Evolutionary conservation across 73 alveolate species (phyloP).

Genomic region (Breviolum minutum): DNA sequence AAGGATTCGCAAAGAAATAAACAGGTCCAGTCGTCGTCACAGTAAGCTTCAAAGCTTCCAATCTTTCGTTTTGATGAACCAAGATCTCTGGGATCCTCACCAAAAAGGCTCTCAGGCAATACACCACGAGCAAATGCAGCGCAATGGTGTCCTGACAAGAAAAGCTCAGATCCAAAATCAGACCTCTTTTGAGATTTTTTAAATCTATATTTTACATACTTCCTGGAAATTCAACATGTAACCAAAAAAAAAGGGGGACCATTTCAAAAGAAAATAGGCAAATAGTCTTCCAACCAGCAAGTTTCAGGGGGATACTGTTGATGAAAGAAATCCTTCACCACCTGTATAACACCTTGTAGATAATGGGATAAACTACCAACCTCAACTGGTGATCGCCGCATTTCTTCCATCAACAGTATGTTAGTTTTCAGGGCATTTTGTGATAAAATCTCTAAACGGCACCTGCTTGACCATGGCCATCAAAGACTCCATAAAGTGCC

Average conservation of each 20-base stretch:
- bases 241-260: background rate
- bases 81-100: background rate
- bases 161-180: too few relatives aligned
- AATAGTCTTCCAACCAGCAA: too few relatives aligned
- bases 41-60: background rate
- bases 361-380: too few relatives aligned
- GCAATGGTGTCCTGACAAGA: slow-evolving; percentile 66
- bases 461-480: slow-evolving; percentile 93
- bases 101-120: slow-evolving; percentile 78
- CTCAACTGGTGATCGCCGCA: too few relatives aligned
- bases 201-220: too few relatives aligned
- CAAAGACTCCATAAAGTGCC: slow-evolving; percentile 85
- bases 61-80: background rate
- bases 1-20: too few relatives aligned
- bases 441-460: background rate
- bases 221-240: too few relatives aligned
- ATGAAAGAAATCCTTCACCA: too few relatives aligned
- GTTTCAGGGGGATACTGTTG: too few relatives aligned
- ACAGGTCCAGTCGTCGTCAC: background rate
- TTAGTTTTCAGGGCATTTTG: background rate
- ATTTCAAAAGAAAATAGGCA: background rate
- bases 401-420: too few relatives aligned
- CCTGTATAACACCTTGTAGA: too few relatives aligned
- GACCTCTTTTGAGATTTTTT: too few relatives aligned
- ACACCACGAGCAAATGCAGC: slow-evolving; percentile 88